Evolutionary conservation across 1,284 basidiomycete genomes (phyloP), one percentile per base, ranked within the genome.

Genomic region (Testicularia cyperi): DNA sequence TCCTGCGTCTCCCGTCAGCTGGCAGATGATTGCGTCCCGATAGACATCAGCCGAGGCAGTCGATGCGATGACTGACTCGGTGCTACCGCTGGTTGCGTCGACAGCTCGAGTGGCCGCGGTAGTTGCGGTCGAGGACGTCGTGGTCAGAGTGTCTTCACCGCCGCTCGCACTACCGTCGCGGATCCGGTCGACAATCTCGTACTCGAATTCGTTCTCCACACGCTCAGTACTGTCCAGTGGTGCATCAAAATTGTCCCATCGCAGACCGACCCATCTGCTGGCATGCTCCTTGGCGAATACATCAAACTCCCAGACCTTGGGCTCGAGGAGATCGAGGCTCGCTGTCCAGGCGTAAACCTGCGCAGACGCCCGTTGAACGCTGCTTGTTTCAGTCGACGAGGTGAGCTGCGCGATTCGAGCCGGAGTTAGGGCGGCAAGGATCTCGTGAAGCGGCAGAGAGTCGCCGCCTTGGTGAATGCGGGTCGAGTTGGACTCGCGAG

Each of bases 261-360:
- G 21, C 10, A 45, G 40, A 2, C 58, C 55, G 2, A 63, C 38
- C 64, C 64, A 66, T 22, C 49, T 39, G 9, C 22, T 22, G 2
- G 64, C 64, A 15, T 66, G 45, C 1, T 32, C 32, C 6, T 43
- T 29, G 0, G 56, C 57, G 28, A 69, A 69, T 5, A 27, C 31
- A 30, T 57, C 66, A 36, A 69, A 69, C 32, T 56, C 38, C 66
- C 66, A 69, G 1, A 57, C 28, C 14, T 24, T 18, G 2, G 44
- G 48, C 14, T 53, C 37, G 9, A 69, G 32, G 16, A 26, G 34
- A n/a, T 34, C 38, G 4, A 36, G 16, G 4, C 47, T 34, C 10
- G 58, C 64, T 2, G 33, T 43, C 64, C 64, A 69, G 3, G 35
- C 27, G 34, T 69, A 69, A 4, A 57, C 56, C 33, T 69, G 28